These are phyloP conservation scores for Phytophthora ohioensis DNA, from an alignment of 352 stramenopile species.

Conservation along the genomic window DNA sequence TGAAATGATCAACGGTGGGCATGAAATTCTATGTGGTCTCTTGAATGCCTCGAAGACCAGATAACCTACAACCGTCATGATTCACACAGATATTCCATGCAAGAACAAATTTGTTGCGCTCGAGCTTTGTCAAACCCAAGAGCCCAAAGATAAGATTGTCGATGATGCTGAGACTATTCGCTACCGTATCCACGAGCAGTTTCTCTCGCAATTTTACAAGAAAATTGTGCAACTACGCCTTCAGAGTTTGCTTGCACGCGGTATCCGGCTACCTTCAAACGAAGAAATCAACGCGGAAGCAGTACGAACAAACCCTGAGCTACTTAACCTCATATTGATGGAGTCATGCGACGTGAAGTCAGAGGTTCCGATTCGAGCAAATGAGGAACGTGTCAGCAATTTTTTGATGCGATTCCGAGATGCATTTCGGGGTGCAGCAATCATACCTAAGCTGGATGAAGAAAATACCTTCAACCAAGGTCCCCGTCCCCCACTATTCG, in stretches of 20 bases:
- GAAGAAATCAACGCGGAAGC: conserved; percentile 33
- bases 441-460: conserved; percentile 33
- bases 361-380: conserved; percentile 48
- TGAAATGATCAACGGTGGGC: conserved; percentile 62
- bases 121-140: conserved; percentile 70
- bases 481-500: conserved; percentile 31
- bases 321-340: conserved; percentile 61
- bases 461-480: conserved; percentile 28
- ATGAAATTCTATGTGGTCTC: neutral
- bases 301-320: conserved; percentile 25
- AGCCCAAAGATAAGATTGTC: conserved; percentile 51
- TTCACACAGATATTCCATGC: conserved; percentile 62
- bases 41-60: no score
- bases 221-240: conserved; percentile 35
- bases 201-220: conserved; percentile 45
- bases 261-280: conserved; percentile 14
- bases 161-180: conserved; percentile 52
- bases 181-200: conserved; percentile 54
- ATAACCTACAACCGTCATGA: neutral
- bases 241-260: conserved; percentile 20
- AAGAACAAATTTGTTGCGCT: conserved; percentile 73
- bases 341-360: conserved; percentile 57
- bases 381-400: conserved; percentile 58
- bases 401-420: conserved; percentile 72
- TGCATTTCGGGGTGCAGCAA: conserved; percentile 64